Percentiles rank a stretch among this genome's conserved stretches.
Evolutionary conservation across 306 rosid species (phyloP).

Genomic region (Glycyrrhiza uralensis): DNA sequence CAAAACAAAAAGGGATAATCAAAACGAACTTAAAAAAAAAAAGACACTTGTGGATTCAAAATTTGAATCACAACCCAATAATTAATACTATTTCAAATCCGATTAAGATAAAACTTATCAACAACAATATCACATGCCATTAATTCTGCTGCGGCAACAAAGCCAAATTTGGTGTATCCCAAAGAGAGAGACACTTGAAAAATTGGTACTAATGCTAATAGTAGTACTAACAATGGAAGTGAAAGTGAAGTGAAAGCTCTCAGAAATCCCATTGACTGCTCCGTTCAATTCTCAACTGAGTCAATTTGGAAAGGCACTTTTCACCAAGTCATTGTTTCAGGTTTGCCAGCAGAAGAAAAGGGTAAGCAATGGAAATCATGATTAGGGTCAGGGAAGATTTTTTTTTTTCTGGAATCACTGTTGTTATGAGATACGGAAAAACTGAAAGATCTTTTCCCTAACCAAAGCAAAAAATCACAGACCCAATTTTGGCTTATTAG

Average conservation of each 20-base stretch:
- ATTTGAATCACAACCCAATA: constrained; percentile 28
- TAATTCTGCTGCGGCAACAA: not conserved
- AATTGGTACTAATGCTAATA: not conserved
- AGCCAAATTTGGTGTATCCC: constrained; percentile 10
- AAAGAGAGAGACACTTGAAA: constrained; percentile 25
- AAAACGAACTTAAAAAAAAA: not conserved
- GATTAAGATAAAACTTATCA: not conserved
- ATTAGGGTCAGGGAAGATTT: not conserved
- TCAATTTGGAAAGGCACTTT: constrained; percentile 24
- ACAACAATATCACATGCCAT: constrained; percentile 10
- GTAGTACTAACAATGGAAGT: no score
- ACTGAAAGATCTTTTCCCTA: constrained; percentile 33
- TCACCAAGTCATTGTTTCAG: constrained; percentile 29
- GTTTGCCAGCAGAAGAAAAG: constrained; percentile 30
- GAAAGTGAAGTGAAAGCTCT: constrained; percentile 16
- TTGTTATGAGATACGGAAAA: constrained; percentile 35
- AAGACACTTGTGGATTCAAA: constrained; percentile 15
- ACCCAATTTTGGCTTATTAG: constrained; percentile 34
- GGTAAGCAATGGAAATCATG: constrained; percentile 30
- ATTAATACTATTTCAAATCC: not conserved
- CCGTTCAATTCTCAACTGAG: constrained; percentile 16
- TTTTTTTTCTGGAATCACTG: constrained; percentile 23
- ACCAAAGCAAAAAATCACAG: constrained; percentile 35
- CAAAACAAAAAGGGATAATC: not conserved
- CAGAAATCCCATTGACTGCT: constrained; percentile 22